A percentile compares a stretch with the other conserved stretches of the same genome.
Conservation (phyloP, 345 rosid genomes). For the Conringia planisiliqua region DNA sequence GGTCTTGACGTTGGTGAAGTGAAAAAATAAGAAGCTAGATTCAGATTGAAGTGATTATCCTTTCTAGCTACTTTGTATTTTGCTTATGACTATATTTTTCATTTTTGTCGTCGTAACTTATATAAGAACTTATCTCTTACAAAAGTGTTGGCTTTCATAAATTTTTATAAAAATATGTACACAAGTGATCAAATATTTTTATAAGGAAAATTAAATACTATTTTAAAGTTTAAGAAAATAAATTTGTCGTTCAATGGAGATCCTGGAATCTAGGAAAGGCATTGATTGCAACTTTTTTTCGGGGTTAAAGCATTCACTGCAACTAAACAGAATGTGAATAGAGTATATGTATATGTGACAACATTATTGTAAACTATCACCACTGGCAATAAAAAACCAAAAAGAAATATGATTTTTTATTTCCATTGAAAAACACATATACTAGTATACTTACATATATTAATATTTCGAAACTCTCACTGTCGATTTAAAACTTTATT, state of each 20-base stretch:
- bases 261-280: constrained; percentile 25
- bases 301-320: constrained; percentile 13
- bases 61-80: background rate
- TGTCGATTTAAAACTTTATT: background rate
- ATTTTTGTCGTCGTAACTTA: too few species aligned
- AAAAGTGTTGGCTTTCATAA: background rate
- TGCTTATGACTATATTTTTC: background rate
- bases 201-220: background rate
- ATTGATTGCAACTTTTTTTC: background rate
- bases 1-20: background rate
- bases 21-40: background rate
- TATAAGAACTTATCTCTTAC: background rate
- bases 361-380: background rate
- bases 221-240: background rate
- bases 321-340: constrained; percentile 16
- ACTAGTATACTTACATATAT: background rate
- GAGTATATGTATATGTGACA: background rate
- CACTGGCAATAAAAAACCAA: background rate
- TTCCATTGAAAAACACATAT: background rate
- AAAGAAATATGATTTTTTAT: background rate
- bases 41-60: background rate
- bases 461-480: background rate
- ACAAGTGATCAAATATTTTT: background rate
- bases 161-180: background rate
- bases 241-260: constrained; percentile 11